These are phyloP conservation scores for Cordia subcordata DNA, from an alignment of 257 asterid species.

Conservation along the genomic window DNA sequence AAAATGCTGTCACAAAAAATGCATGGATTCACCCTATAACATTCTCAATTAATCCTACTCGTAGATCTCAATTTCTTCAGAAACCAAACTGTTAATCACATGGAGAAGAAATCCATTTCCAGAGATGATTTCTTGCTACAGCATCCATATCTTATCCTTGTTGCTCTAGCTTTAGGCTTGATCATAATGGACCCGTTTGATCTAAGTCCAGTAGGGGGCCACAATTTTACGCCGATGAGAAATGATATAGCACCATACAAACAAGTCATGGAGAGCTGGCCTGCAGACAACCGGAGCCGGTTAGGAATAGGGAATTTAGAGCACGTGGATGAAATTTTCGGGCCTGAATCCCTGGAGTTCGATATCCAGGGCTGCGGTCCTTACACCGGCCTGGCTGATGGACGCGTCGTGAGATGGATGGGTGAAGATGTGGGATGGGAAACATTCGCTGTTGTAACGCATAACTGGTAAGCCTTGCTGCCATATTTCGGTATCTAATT, in stretches of 20 bases:
- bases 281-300: conserved; percentile 61
- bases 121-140: conserved; percentile 38
- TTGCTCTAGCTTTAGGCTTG: conserved; percentile 38
- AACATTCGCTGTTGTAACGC: conserved; percentile 74
- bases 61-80: conserved; percentile 14
- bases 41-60: conserved; percentile 8
- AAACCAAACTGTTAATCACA: conserved; percentile 15
- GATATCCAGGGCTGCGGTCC: conserved; percentile 74
- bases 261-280: conserved; percentile 73
- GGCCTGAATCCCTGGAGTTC: conserved; percentile 88
- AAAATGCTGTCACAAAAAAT: conserved; percentile 36
- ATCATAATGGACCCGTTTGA: conserved; percentile 64
- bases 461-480: conserved; percentile 44
- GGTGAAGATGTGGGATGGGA: conserved; percentile 75
- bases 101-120: conserved; percentile 46
- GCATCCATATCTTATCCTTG: conserved; percentile 42
- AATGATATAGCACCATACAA: conserved; percentile 61
- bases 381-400: conserved; percentile 86
- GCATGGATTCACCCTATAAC: conserved; percentile 39
- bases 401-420: conserved; percentile 87
- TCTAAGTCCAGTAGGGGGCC: conserved; percentile 74
- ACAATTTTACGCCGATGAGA: conserved; percentile 62
- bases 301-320: conserved; percentile 56
- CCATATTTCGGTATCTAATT: neutral
- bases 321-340: conserved; percentile 60